These are phyloP conservation scores for Bullera alba DNA, from an alignment of 768 basidiomycete genomes.

Conservation along the genomic window DNA sequence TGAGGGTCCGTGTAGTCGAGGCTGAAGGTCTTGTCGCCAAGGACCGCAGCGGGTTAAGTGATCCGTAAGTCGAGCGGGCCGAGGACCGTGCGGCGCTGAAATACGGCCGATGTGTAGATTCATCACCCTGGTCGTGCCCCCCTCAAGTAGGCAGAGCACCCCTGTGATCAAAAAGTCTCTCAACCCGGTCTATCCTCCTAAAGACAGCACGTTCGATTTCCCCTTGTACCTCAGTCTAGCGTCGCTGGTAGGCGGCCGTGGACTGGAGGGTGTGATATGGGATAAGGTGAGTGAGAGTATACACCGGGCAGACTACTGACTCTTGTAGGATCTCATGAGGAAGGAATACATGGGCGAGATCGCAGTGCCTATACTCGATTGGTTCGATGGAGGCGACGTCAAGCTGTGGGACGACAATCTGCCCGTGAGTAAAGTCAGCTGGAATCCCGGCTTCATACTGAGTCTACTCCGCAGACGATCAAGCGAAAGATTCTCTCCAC, in stretches of 20 bases:
- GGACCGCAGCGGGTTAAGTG: slow-evolving; percentile 39
- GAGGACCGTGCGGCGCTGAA: neutral
- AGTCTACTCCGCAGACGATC: slow-evolving; percentile 48
- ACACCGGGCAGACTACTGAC: neutral
- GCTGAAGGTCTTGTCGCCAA: slow-evolving; percentile 41
- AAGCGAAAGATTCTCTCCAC: slow-evolving; percentile 50
- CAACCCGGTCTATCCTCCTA: slow-evolving; percentile 60
- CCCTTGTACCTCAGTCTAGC: slow-evolving; percentile 71
- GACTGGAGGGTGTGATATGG: slow-evolving; percentile 81
- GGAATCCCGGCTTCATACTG: neutral
- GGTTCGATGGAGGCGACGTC: slow-evolving; percentile 60
- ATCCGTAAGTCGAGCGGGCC: slow-evolving; percentile 38
- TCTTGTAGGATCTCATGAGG: slow-evolving; percentile 55
- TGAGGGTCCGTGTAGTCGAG: slow-evolving; percentile 42
- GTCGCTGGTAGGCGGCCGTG: slow-evolving; percentile 37
- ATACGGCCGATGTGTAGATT: slow-evolving; percentile 19
- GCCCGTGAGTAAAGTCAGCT: slow-evolving; percentile 51
- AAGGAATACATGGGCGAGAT: slow-evolving; percentile 94
- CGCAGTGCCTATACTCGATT: slow-evolving; percentile 67
- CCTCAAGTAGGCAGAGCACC: slow-evolving; percentile 63
- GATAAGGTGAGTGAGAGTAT: slow-evolving; percentile 56
- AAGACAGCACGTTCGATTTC: slow-evolving; percentile 82
- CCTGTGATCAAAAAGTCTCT: slow-evolving; percentile 66
- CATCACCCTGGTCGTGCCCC: slow-evolving; percentile 58
- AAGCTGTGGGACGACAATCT: slow-evolving; percentile 56